These are phyloP conservation scores for Chloranthus sessilifolius DNA, from an alignment of 164 flowering plant genomes.

Conservation along the genomic window DNA sequence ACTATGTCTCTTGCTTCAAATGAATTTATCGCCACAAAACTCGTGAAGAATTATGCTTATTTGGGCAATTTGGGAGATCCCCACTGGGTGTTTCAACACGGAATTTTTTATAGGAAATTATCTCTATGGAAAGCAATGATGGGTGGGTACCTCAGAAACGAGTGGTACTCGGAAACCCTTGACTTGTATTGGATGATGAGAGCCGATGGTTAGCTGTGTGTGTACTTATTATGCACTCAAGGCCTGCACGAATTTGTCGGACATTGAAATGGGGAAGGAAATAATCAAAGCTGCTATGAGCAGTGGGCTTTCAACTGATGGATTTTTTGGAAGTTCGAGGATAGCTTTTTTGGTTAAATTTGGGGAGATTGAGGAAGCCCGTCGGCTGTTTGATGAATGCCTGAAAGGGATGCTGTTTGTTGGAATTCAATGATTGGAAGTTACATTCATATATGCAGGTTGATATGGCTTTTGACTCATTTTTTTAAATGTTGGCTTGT, in stretches of 20 bases:
- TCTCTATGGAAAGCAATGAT: slow-evolving; percentile 32
- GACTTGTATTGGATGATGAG: slow-evolving; percentile 26
- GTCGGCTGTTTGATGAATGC: slow-evolving; percentile 23
- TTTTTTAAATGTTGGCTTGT: slow-evolving; percentile 21
- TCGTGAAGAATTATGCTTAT: slow-evolving; percentile 21
- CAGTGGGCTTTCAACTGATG: slow-evolving; percentile 18
- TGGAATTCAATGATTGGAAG: slow-evolving; percentile 48
- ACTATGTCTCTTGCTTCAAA: slow-evolving; percentile 8
- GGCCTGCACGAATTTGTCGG: slow-evolving; percentile 27
- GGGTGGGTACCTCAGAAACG: slow-evolving; percentile 25
- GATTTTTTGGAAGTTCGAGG: slow-evolving; percentile 32
- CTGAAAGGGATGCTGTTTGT: slow-evolving; percentile 36
- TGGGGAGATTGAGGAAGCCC: slow-evolving; percentile 25
- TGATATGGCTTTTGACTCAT: slow-evolving; percentile 23
- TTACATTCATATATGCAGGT: too few relatives aligned
- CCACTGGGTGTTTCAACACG: slow-evolving; percentile 25
- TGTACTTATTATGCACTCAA: slow-evolving; percentile 33
- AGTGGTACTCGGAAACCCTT: slow-evolving; percentile 17
- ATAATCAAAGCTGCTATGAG: slow-evolving; percentile 18
- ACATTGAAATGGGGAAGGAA: slow-evolving; percentile 27
- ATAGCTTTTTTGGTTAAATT: slow-evolving; percentile 29
- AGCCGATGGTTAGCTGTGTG: slow-evolving; percentile 19
- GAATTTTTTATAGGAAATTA: slow-evolving; percentile 10
- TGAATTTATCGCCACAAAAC: slow-evolving; percentile 23
- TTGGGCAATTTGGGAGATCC: slow-evolving; percentile 22